phyloP scores from a whole-genome alignment of 306 rosid species.

The Acacia melanoxylon region DNA sequence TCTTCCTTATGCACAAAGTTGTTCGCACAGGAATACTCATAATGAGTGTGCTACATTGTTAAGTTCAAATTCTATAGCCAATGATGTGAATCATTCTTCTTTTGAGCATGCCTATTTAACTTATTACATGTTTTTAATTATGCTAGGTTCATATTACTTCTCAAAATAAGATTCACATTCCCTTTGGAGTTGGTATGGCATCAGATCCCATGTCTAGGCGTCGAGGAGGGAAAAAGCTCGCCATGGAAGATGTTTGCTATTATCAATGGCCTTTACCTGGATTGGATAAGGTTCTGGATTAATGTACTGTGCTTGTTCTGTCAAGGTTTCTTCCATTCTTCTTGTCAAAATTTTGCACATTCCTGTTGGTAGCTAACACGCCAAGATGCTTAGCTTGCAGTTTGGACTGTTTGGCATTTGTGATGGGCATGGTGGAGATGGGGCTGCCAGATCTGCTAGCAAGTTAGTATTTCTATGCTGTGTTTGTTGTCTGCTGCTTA shows the following conservation, averaged over 20 bases:
- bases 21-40: constrained; percentile 8
- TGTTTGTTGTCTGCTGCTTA: constrained; percentile 27
- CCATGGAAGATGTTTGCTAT: constrained; percentile 97
- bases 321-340: constrained; percentile 22
- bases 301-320: background rate
- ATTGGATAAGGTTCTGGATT: constrained; percentile 70
- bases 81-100: constrained; percentile 7
- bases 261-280: constrained; percentile 96
- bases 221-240: constrained; percentile 83
- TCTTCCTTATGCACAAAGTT: constrained; percentile 10
- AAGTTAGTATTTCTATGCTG: constrained; percentile 62
- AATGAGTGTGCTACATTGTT: constrained; percentile 22
- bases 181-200: constrained; percentile 88
- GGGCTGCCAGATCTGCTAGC: constrained; percentile 89
- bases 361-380: constrained; percentile 39
- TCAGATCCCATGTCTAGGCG: constrained; percentile 98
- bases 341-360: constrained; percentile 21
- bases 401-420: constrained; percentile 90
- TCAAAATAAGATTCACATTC: constrained; percentile 58
- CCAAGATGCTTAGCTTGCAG: constrained; percentile 55
- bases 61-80: constrained; percentile 2
- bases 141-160: constrained; percentile 79
- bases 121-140: constrained; percentile 27
- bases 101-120: constrained; percentile 14
- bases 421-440: constrained; percentile 97